These are phyloP conservation scores for Fusarium euwallaceae DNA, from an alignment of 2,329 filamentous ascomycete species.

Conservation along the genomic window DNA sequence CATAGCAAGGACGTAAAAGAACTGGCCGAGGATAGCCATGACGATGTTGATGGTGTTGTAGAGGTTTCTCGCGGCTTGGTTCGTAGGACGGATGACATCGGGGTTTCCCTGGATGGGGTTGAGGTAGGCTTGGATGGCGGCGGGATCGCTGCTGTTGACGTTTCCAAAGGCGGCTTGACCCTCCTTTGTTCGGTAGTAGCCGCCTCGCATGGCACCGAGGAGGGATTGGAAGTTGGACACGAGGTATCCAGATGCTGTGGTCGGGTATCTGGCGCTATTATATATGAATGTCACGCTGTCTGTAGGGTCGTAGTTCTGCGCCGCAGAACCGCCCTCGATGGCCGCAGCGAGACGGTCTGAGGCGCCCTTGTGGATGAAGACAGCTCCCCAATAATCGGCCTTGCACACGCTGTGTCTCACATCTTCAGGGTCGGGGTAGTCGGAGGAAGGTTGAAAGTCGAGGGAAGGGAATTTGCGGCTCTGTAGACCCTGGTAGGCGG, in stretches of 20 bases:
- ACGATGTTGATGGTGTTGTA: slow-evolving; percentile 58
- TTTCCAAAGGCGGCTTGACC: slow-evolving; percentile 35
- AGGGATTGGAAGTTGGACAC: slow-evolving; percentile 47
- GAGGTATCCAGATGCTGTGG: slow-evolving; percentile 47
- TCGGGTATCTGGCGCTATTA: slow-evolving; percentile 54
- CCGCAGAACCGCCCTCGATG: slow-evolving; percentile 41
- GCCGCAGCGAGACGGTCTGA: slow-evolving; percentile 49
- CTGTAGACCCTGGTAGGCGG: slow-evolving; percentile 50
- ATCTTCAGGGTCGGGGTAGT: slow-evolving; percentile 46
- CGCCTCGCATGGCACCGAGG: slow-evolving; percentile 40
- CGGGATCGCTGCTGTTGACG: slow-evolving; percentile 41
- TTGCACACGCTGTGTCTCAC: slow-evolving; percentile 53
- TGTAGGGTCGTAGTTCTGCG: slow-evolving; percentile 48
- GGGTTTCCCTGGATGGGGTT: slow-evolving; percentile 49
- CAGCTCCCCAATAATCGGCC: slow-evolving; percentile 54
- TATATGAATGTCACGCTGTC: slow-evolving; percentile 53
- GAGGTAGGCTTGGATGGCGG: slow-evolving; percentile 49
- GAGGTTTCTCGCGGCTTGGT: slow-evolving; percentile 51
- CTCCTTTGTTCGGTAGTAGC: slow-evolving; percentile 45
- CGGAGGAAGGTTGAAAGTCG: slow-evolving; percentile 38
- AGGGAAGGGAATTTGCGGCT: slow-evolving; percentile 51
- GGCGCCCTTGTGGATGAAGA: slow-evolving; percentile 50
- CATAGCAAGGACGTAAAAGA: slow-evolving; percentile 47
- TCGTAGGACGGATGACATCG: slow-evolving; percentile 49
- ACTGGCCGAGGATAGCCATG: slow-evolving; percentile 51